Percentiles rank a stretch among this genome's conserved stretches.
Evolutionary conservation across 2,329 filamentous ascomycete species (phyloP).

Genomic region (Akanthomyces lecanii): DNA sequence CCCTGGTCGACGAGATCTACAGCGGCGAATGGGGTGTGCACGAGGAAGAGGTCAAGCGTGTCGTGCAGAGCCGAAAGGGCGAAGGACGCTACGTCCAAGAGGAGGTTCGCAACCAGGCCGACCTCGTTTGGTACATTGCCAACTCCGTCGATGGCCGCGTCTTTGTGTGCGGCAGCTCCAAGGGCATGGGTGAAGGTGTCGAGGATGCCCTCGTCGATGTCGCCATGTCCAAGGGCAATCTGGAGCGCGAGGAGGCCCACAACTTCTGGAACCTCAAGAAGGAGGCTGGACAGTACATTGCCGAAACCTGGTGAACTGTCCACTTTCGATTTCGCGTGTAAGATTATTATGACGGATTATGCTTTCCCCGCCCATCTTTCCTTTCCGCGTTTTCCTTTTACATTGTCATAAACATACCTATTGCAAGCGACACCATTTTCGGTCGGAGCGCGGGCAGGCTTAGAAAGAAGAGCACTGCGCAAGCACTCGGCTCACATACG

Average conservation of each 20-base stretch:
- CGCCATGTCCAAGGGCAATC: conserved; percentile 85
- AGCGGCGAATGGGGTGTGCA: conserved; percentile 94
- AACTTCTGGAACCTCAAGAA: conserved; percentile 92
- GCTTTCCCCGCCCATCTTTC: background rate
- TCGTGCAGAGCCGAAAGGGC: conserved; percentile 70
- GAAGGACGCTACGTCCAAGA: conserved; percentile 94
- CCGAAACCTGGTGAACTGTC: conserved; percentile 61
- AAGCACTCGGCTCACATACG: conserved; percentile 10
- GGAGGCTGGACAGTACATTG: conserved; percentile 91
- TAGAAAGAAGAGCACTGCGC: conserved; percentile 8
- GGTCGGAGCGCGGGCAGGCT: background rate
- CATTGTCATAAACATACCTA: background rate
- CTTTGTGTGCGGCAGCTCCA: conserved; percentile 92
- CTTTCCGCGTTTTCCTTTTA: background rate
- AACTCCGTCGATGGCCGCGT: conserved; percentile 93
- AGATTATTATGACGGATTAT: background rate
- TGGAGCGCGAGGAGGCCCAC: conserved; percentile 75
- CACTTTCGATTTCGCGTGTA: background rate
- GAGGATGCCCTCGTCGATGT: conserved; percentile 83
- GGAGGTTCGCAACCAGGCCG: conserved; percentile 84
- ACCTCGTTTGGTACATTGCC: conserved; percentile 97
- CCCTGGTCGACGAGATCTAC: conserved; percentile 91
- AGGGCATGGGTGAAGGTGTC: conserved; percentile 93
- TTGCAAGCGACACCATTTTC: background rate
- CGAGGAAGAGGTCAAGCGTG: conserved; percentile 78